These are phyloP conservation scores for Sporisorium scitamineum DNA, from an alignment of 1,284 basidiomycete species.

Conservation along the genomic window DNA sequence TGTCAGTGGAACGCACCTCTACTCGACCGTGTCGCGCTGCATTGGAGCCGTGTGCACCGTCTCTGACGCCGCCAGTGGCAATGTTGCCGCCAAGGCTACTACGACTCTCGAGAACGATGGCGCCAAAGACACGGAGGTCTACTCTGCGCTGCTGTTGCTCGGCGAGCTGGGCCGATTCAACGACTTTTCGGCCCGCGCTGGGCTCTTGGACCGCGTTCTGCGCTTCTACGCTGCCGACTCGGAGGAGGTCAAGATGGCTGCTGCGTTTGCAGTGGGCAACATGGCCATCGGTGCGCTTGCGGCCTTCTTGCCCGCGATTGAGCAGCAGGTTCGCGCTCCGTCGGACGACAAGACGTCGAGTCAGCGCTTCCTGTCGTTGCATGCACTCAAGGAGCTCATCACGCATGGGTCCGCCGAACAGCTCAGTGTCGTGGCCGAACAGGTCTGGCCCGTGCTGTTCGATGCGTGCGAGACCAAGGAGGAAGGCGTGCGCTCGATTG, in stretches of 20 bases:
- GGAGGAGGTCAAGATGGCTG: constrained; percentile 61
- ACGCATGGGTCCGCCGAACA: constrained; percentile 86
- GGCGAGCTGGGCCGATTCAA: constrained; percentile 60
- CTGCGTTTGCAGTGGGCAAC: constrained; percentile 76
- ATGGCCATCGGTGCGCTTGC: constrained; percentile 91
- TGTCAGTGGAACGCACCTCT: constrained; percentile 41
- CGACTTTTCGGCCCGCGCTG: constrained; percentile 44
- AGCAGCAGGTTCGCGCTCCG: constrained; percentile 78
- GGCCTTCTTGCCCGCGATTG: constrained; percentile 85
- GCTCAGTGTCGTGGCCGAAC: constrained; percentile 84
- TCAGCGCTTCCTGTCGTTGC: constrained; percentile 76
- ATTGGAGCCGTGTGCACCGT: constrained; percentile 56
- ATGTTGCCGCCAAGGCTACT: constrained; percentile 35
- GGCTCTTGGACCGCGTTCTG: constrained; percentile 49
- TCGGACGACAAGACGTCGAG: constrained; percentile 68
- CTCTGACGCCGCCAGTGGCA: constrained; percentile 26
- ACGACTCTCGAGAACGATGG: constrained; percentile 23
- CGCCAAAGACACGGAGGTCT: constrained; percentile 50
- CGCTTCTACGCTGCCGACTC: constrained; percentile 41
- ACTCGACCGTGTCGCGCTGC: constrained; percentile 57
- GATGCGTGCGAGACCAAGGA: constrained; percentile 73
- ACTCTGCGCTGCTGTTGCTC: constrained; percentile 55
- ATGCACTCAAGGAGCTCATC: constrained; percentile 95
- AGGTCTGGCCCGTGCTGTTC: constrained; percentile 82
- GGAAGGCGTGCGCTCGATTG: constrained; percentile 91